Evolutionary conservation across 345 rosid species (phyloP), one percentile per base, ranked within the genome.

Genomic region (Hypericum perforatum): DNA sequence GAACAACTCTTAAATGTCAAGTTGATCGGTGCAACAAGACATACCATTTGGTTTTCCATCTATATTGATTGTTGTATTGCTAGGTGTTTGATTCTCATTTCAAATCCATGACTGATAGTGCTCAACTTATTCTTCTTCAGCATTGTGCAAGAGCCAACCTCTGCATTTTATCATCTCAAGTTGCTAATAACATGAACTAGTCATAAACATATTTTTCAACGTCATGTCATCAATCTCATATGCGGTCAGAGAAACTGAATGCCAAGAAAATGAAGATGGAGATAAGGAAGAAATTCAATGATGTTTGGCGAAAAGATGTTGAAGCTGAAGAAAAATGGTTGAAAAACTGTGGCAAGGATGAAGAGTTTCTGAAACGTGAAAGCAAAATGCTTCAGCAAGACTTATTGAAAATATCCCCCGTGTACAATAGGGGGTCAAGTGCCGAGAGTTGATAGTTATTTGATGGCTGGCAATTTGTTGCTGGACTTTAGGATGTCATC

Each of bases 251-350:
- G 80, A 85, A 80, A 73, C 57, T 88, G 81, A 78, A 83, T 73
- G 78, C 85, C 62, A 88, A 68, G 77, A 85, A 83, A 74, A 70
- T 88, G 90, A 87, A 62, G 66, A 41, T 81, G 70, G 88, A 82
- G 75, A 52, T 72, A 47, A 81, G 89, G 71, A 92, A 92, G 68
- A 56, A 42, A 39, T 81, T 88, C 64, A 85, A 83, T 78, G 98
- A 92, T 74, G 82, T 88, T 62, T 76, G 78, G 76, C 72, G 95
- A 43, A 91, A 78, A 76, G 98, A 91, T 77, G 68, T 83, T 69
- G 98, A 91, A 67, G 86, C 90, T 5, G 98, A 91, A 77, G 98
- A 92, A 73, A 92, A 80, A 63, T 92, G 98, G 98, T 71, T 92
- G 73, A 96, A 88, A 65, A 84, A 88, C 71, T 92, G 96, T 62